phyloP scores from a whole-genome alignment of 2,329 filamentous ascomycete genomes.

The Davidsoniella neocaledoniae region DNA sequence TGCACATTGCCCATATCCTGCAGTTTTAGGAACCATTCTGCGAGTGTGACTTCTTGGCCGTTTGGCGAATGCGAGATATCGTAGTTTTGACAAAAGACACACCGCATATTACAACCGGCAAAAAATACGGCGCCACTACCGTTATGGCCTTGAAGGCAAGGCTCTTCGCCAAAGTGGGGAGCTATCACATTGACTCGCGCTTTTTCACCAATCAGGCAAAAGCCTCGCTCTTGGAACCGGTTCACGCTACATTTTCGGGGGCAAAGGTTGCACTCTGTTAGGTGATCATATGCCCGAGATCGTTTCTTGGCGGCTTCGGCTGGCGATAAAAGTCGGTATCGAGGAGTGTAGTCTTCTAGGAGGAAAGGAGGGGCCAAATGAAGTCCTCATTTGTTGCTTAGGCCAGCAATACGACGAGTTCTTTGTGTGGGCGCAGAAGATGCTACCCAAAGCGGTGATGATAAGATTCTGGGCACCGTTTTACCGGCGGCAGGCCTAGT shows the following conservation, averaged over 20 bases:
- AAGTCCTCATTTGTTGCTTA: slow-evolving; percentile 14
- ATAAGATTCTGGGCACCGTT: too few species aligned
- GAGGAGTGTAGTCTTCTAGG: slow-evolving; percentile 56
- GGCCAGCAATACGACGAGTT: slow-evolving; percentile 36
- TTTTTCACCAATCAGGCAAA: slow-evolving; percentile 60
- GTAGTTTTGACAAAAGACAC: slow-evolving; percentile 66
- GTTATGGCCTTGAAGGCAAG: slow-evolving; percentile 67
- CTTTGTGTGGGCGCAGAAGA: neutral
- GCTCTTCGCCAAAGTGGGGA: slow-evolving; percentile 73
- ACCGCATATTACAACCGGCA: slow-evolving; percentile 56
- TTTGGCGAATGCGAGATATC: slow-evolving; percentile 72
- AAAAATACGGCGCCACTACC: slow-evolving; percentile 73
- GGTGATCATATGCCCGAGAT: slow-evolving; percentile 54
- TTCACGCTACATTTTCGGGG: slow-evolving; percentile 64
- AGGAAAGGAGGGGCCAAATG: slow-evolving; percentile 32
- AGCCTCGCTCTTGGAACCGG: slow-evolving; percentile 60
- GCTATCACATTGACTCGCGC: slow-evolving; percentile 73
- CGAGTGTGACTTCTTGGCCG: slow-evolving; percentile 64
- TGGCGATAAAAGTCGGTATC: slow-evolving; percentile 52
- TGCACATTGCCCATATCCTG: slow-evolving; percentile 68
- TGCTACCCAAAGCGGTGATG: neutral
- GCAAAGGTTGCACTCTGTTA: slow-evolving; percentile 67
- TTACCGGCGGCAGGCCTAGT: too few species aligned
- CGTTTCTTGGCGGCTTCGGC: slow-evolving; percentile 57
- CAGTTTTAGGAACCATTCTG: slow-evolving; percentile 68